phyloP scores from a whole-genome alignment of 1,284 basidiomycete species.

The Ustilago trichophora region DNA sequence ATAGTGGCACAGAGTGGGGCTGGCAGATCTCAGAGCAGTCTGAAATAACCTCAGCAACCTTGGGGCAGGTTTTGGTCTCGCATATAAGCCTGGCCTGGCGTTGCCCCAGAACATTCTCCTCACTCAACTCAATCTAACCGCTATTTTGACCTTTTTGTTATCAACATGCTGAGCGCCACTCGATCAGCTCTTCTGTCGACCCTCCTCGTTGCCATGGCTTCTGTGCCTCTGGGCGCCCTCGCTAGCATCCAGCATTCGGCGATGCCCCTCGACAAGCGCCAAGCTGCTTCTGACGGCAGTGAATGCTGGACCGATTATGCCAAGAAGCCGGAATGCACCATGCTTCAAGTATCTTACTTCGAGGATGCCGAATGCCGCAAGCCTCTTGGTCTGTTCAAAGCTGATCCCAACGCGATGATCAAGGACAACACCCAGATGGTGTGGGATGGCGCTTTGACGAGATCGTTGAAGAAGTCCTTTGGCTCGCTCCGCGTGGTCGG shows the following conservation, averaged over 20 bases:
- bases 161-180: constrained; percentile 11
- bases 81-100: too few relatives aligned
- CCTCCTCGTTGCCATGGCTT: constrained; percentile 5
- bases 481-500: constrained; percentile 30
- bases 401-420: neutral
- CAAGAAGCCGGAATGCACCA: constrained; percentile 18
- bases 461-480: constrained; percentile 8
- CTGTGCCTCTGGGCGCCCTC: constrained; percentile 2
- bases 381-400: constrained; percentile 7
- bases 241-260: constrained; percentile 7
- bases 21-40: too few relatives aligned
- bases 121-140: too few relatives aligned
- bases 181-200: constrained; percentile 5
- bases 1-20: too few relatives aligned
- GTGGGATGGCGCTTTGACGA: constrained; percentile 20
- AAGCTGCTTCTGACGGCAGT: neutral
- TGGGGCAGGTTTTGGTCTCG: too few relatives aligned
- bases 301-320: constrained; percentile 23
- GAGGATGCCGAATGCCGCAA: constrained; percentile 12
- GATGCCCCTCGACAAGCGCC: constrained; percentile 19
- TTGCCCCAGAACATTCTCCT: too few relatives aligned
- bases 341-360: constrained; percentile 31
- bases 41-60: too few relatives aligned
- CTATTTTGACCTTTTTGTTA: too few relatives aligned
- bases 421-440: constrained; percentile 30